Evolutionary conservation across 2,329 filamentous ascomycete genomes (phyloP), one percentile per base, ranked within the genome.

Genomic region (Cryphonectria japonica): DNA sequence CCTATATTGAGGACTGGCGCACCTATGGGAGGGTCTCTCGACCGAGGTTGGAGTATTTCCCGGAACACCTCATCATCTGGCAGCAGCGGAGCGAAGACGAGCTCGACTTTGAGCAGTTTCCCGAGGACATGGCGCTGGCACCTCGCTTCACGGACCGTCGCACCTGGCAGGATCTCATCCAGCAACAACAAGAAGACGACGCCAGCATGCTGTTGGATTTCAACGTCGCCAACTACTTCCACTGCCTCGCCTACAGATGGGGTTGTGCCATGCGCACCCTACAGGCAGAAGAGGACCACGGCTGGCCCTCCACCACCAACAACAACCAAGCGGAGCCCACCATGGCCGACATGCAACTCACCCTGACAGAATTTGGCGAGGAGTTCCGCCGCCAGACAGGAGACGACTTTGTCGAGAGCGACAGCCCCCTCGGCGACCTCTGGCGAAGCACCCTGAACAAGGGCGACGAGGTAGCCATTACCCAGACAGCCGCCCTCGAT

Each of bases 41-140:
- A 2, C 78, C 79, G 0, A 0, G 39, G 1, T 71, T 74, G 65
- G 67, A 76, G 8, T 75, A 76, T 71, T 77, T 79, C 69, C 80
- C 80, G 0, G 80, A 82, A 69, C 72, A 80, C 59, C 78, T 77
- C 52, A 73, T 80, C 26, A 52, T 72, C 67, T 78, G 76, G 77
- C 70, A 66, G 43, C 54, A 74, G 9, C 67, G 70, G 34, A 57
- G 50, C 34, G 41, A 63, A 4, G n/a, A 29, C 26, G 14, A 61
- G 4, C 19, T 66, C n/a, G n/a, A 34, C 22, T 26, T 59, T 19
- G 60, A 43, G 11, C 6, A 61, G 16, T 39, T 46, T 11, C n/a
- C 34, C 11, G 71, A 73, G 50, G 71, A 73, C 34, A 22, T 46
- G 50, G 29, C 43, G 14, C 7, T 59, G 19, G 67, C 59, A 9